A percentile compares a stretch with the other conserved stretches of the same genome.
phyloP scores from a whole-genome alignment of 768 basidiomycete species.

The Coprinellus aureogranulatus region DNA sequence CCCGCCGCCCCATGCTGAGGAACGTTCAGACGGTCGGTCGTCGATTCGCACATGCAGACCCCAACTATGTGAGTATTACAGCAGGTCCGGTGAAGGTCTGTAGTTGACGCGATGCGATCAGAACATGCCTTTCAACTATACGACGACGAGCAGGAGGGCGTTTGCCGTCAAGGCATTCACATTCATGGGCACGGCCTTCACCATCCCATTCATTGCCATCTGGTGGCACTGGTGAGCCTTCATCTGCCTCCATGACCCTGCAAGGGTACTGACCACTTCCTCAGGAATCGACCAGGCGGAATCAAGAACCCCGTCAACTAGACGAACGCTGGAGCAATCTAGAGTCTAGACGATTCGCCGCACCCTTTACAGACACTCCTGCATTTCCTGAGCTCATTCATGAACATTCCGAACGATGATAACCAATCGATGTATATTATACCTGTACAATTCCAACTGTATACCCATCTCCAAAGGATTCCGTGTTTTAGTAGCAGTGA shows the following conservation, averaged over 20 bases:
- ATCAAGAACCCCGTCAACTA: neutral
- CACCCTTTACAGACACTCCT: too few species aligned
- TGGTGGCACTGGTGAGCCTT: slow-evolving; percentile 18
- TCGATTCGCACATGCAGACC: slow-evolving; percentile 1
- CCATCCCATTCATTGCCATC: slow-evolving; percentile 27
- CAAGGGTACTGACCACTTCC: neutral
- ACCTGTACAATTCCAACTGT: too few species aligned
- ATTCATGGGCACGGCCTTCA: slow-evolving; percentile 25
- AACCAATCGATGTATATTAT: too few species aligned
- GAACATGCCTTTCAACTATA: slow-evolving; percentile 14
- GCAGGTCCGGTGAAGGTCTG: too few species aligned
- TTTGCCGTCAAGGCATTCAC: slow-evolving; percentile 21
- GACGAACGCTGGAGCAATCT: too few species aligned
- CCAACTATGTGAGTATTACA: slow-evolving; percentile 10
- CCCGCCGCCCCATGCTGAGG: slow-evolving; percentile 1
- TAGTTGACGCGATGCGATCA: neutral
- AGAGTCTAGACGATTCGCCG: too few species aligned
- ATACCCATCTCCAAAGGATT: too few species aligned
- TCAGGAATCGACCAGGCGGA: slow-evolving; percentile 10
- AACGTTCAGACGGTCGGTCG: neutral
- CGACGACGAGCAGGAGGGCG: slow-evolving; percentile 18
- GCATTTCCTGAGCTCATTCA: too few species aligned
- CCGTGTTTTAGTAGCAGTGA: too few species aligned
- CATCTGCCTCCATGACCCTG: neutral
- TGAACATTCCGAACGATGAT: too few species aligned